Evolutionary conservation across 2,329 filamentous ascomycete genomes (phyloP).

Genomic region (Monosporascus sp.): DNA sequence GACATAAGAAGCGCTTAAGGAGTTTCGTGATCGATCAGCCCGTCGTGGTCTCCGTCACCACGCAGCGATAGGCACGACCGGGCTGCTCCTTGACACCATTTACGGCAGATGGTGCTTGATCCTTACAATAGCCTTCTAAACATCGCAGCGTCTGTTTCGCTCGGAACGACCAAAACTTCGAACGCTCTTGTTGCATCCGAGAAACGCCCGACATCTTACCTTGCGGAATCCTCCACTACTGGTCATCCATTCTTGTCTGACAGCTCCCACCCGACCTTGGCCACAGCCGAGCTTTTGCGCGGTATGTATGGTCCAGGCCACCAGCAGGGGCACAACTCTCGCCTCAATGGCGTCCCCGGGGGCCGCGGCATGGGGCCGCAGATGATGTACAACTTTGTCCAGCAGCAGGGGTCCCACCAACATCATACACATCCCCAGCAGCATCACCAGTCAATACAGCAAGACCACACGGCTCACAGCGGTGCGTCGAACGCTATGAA

Average conservation of each 20-base stretch:
- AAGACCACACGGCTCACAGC: slow-evolving; percentile 51
- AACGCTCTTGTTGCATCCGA: slow-evolving; percentile 37
- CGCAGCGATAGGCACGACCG: slow-evolving; percentile 6
- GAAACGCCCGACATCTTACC: slow-evolving; percentile 29
- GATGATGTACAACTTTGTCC: slow-evolving; percentile 60
- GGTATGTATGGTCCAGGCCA: slow-evolving; percentile 71
- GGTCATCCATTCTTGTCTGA: slow-evolving; percentile 4
- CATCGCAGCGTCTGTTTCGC: slow-evolving; percentile 51
- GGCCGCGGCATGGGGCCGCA: slow-evolving; percentile 50
- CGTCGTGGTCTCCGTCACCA: slow-evolving; percentile 4
- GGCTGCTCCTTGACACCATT: slow-evolving; percentile 35
- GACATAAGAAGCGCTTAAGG: slow-evolving; percentile 26
- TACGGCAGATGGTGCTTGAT: slow-evolving; percentile 67
- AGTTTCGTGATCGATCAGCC: slow-evolving; percentile 11
- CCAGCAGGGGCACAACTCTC: slow-evolving; percentile 68
- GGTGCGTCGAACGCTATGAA: slow-evolving; percentile 52
- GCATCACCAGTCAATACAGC: slow-evolving; percentile 55
- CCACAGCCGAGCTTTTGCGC: slow-evolving; percentile 17
- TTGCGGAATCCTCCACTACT: slow-evolving; percentile 38
- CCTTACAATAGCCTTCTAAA: slow-evolving; percentile 24
- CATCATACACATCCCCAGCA: slow-evolving; percentile 59
- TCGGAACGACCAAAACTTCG: slow-evolving; percentile 38
- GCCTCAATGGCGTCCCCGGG: slow-evolving; percentile 66
- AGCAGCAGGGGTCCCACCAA: slow-evolving; percentile 38
- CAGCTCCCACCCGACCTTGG: slow-evolving; percentile 1